phyloP scores from a whole-genome alignment of 192 early-diverging fungal genomes.

The Geranomyces michiganensis region DNA sequence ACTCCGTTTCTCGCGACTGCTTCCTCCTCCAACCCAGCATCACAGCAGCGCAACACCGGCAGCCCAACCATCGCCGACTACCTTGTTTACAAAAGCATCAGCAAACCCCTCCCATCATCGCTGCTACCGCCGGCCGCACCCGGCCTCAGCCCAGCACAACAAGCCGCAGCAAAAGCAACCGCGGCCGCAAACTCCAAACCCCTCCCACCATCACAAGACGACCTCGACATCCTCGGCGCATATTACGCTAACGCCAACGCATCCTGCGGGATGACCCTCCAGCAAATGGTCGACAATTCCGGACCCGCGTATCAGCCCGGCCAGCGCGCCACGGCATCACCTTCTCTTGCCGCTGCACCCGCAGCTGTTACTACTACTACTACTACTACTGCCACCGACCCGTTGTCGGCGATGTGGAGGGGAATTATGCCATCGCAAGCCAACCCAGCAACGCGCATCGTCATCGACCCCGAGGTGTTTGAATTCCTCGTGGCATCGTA shows the following conservation, averaged over 20 bases:
- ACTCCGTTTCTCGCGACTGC: not conserved
- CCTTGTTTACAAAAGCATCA: slow-evolving; percentile 12
- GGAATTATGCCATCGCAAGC: not conserved
- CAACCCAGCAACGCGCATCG: not conserved
- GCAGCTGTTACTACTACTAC: not conserved
- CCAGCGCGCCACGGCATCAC: not conserved
- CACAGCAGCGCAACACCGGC: not conserved
- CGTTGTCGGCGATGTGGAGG: not conserved
- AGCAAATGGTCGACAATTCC: slow-evolving; percentile 19
- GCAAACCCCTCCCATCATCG: slow-evolving; percentile 1
- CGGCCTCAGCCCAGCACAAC: not conserved
- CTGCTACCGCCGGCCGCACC: not conserved
- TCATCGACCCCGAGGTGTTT: not conserved
- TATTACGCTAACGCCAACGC: not conserved
- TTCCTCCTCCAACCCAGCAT: not conserved
- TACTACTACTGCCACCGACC: not conserved
- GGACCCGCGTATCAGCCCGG: slow-evolving; percentile 16
- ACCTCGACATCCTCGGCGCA: slow-evolving; percentile 12
- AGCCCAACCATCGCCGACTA: slow-evolving; percentile 13
- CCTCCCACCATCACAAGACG: not conserved
- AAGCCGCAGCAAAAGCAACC: slow-evolving; percentile 1
- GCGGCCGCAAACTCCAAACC: not conserved
- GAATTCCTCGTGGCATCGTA: too few species aligned
- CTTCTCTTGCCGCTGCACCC: not conserved
- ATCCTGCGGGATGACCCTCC: slow-evolving; percentile 4